A percentile compares a stretch with the other conserved stretches of the same genome.
Conservation (phyloP, 1,139 yeast species). For the Debaryomycetaceae sp. region DNA sequence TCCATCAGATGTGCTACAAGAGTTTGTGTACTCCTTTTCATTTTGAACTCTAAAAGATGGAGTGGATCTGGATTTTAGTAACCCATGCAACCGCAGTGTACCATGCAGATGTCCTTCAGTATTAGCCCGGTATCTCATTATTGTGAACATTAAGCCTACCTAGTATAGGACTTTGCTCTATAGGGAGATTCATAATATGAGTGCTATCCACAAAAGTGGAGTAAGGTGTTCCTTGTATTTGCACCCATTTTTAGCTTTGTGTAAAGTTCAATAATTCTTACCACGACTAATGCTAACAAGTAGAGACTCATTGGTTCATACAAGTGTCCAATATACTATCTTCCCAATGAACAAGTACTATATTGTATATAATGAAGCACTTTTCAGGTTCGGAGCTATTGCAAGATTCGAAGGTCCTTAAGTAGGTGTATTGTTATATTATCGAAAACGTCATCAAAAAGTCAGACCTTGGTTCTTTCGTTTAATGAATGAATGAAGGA, state of each 20-base stretch:
- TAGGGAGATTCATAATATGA: neutral
- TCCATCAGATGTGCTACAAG: neutral
- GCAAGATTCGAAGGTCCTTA: too few relatives aligned
- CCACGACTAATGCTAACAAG: too few relatives aligned
- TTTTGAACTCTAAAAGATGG: neutral
- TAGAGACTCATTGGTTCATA: too few relatives aligned
- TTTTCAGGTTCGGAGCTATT: too few relatives aligned
- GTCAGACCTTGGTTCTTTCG: too few relatives aligned
- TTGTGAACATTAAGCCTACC: neutral
- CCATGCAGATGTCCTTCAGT: neutral
- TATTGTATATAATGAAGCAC: too few relatives aligned
- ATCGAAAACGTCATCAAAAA: too few relatives aligned
- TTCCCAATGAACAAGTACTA: too few relatives aligned
- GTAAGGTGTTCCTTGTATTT: neutral
- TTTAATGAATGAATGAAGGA: too few relatives aligned
- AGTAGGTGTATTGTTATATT: too few relatives aligned
- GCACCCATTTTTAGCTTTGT: neutral
- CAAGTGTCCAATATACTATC: too few relatives aligned
- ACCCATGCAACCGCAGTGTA: neutral
- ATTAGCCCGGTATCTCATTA: neutral
- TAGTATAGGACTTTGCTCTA: neutral
- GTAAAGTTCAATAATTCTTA: too few relatives aligned
- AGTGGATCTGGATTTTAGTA: constrained; percentile 1
- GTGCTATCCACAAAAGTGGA: neutral
- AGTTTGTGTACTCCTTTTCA: neutral